Conservation (phyloP, 2,329 filamentous ascomycete species). For the Arthrobotrys sinensis region DNA sequence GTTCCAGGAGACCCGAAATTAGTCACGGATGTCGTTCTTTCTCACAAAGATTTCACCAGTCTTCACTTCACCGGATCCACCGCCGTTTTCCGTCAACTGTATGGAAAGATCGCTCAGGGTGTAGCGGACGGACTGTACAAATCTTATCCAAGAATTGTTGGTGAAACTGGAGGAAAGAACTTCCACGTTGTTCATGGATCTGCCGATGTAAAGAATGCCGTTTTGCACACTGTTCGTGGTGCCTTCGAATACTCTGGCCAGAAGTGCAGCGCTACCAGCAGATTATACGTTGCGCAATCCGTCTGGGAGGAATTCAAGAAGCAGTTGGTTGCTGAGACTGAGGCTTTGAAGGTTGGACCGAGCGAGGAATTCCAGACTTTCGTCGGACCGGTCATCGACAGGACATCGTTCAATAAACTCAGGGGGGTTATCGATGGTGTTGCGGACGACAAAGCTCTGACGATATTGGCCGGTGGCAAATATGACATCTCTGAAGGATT, state of each 20-base stretch:
- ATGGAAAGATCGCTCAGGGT: conserved; percentile 85
- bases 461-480: conserved; percentile 81
- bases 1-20: conserved; percentile 88
- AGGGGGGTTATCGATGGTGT: conserved; percentile 82
- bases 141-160: conserved; percentile 89
- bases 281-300: conserved; percentile 82
- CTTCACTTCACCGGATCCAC: conserved; percentile 97
- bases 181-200: conserved; percentile 86
- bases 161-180: conserved; percentile 94
- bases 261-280: conserved; percentile 89
- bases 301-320: conserved; percentile 79
- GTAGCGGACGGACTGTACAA: conserved; percentile 86
- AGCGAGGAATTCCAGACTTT: conserved; percentile 80
- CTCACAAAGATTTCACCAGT: conserved; percentile 85
- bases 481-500: conserved; percentile 85
- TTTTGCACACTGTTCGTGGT: conserved; percentile 84
- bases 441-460: conserved; percentile 75
- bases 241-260: conserved; percentile 94
- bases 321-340: conserved; percentile 77
- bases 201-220: conserved; percentile 84
- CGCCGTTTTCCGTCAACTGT: conserved; percentile 88
- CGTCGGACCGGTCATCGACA: conserved; percentile 89
- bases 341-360: conserved; percentile 80
- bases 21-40: conserved; percentile 83
- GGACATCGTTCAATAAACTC: conserved; percentile 84